These are phyloP conservation scores for Leccinum ochraceum DNA, from an alignment of 768 basidiomycete genomes.

Conservation along the genomic window DNA sequence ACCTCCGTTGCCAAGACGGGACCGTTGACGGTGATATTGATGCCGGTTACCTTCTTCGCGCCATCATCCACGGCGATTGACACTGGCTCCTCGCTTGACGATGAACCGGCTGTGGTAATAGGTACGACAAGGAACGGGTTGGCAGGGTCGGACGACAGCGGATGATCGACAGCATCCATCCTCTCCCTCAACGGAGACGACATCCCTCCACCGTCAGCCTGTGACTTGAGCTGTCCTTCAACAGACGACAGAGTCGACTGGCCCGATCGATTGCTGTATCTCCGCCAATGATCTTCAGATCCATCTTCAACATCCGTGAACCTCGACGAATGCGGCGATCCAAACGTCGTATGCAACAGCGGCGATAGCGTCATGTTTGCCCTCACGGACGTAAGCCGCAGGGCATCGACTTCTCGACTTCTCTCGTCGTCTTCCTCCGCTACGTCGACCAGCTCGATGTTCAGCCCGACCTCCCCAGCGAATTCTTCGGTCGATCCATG, in stretches of 20 bases:
- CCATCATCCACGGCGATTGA: slow-evolving; percentile 23
- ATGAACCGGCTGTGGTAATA: background rate
- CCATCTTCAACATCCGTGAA: slow-evolving; percentile 33
- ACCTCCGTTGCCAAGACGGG: slow-evolving; percentile 15
- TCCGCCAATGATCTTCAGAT: slow-evolving; percentile 23
- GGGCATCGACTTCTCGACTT: slow-evolving; percentile 12
- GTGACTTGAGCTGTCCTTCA: slow-evolving; percentile 16
- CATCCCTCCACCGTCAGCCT: slow-evolving; percentile 17
- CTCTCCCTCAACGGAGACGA: slow-evolving; percentile 19
- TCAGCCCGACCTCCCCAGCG: background rate
- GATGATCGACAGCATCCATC: slow-evolving; percentile 17
- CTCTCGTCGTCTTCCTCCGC: slow-evolving; percentile 12
- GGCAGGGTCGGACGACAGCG: background rate
- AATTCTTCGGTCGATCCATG: slow-evolving; percentile 23
- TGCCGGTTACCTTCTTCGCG: slow-evolving; percentile 5
- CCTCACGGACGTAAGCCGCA: slow-evolving; percentile 5
- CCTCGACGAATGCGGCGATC: slow-evolving; percentile 38
- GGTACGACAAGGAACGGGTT: background rate
- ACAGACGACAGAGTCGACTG: slow-evolving; percentile 17
- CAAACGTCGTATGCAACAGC: slow-evolving; percentile 43
- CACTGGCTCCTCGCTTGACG: slow-evolving; percentile 4
- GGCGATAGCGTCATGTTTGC: slow-evolving; percentile 31
- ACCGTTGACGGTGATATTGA: slow-evolving; percentile 6
- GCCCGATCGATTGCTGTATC: slow-evolving; percentile 17
- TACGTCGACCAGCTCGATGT: slow-evolving; percentile 19